Conservation (phyloP, 2,329 filamentous ascomycete species). For the Davidsoniella eucalypti region DNA sequence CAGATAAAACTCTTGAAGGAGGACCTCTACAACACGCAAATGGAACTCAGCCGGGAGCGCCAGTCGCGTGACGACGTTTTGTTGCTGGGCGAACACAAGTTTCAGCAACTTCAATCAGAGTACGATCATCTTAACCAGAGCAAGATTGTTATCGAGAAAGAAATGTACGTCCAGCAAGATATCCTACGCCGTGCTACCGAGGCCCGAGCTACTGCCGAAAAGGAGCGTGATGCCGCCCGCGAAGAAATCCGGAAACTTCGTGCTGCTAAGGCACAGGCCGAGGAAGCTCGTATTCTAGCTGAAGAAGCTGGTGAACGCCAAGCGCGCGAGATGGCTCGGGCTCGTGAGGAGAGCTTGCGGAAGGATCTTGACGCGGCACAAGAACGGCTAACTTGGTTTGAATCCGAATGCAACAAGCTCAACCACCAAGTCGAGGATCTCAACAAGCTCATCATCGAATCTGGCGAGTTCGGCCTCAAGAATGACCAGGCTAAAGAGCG, state of each 20-base stretch:
- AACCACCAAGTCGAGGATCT: constrained; percentile 69
- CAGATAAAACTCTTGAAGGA: constrained; percentile 79
- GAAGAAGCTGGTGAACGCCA: constrained; percentile 67
- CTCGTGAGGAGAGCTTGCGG: constrained; percentile 61
- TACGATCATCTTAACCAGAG: constrained; percentile 77
- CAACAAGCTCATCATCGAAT: constrained; percentile 74
- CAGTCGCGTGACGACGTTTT: constrained; percentile 91
- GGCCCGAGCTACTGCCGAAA: constrained; percentile 61
- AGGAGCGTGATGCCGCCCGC: constrained; percentile 78
- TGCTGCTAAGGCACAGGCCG: constrained; percentile 66
- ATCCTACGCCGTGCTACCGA: constrained; percentile 74
- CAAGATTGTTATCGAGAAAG: constrained; percentile 95
- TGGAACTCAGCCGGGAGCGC: constrained; percentile 75
- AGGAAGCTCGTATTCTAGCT: constrained; percentile 70
- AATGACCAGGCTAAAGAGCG: constrained; percentile 92
- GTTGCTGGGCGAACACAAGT: constrained; percentile 79
- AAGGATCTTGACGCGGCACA: constrained; percentile 69
- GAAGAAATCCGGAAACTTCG: constrained; percentile 69
- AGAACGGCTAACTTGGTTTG: constrained; percentile 59
- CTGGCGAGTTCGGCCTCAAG: constrained; percentile 73
- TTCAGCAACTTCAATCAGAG: constrained; percentile 64
- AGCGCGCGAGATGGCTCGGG: constrained; percentile 60
- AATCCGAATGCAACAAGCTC: constrained; percentile 61
- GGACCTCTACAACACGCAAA: constrained; percentile 69
- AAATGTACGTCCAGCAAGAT: constrained; percentile 91